Percentiles rank a stretch among this genome's conserved stretches.
Conservation (phyloP, 73 alveolate species). For the Stentor roeselii region DNA sequence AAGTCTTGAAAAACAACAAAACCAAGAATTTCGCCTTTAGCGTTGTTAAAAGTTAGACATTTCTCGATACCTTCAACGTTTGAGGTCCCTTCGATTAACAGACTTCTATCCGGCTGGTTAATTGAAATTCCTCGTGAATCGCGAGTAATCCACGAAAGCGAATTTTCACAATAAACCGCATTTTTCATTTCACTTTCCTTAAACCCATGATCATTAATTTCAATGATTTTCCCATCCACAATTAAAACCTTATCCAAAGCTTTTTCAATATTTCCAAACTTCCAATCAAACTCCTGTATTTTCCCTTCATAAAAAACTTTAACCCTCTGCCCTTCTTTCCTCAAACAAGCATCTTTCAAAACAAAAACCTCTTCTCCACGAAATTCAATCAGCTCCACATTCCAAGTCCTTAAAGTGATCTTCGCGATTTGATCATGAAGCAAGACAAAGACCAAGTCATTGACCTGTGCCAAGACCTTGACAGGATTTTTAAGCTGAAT, state of each 20-base stretch:
- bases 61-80: background rate
- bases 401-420: background rate
- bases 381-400: background rate
- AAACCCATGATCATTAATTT: too few species aligned
- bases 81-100: background rate
- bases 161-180: background rate
- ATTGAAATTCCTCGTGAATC: background rate
- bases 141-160: background rate
- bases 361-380: background rate
- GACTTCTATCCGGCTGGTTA: background rate
- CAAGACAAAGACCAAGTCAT: background rate
- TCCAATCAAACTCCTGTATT: background rate
- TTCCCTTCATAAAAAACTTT: background rate
- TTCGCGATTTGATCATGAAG: background rate
- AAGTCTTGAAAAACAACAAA: background rate
- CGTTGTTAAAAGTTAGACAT: background rate
- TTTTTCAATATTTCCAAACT: background rate
- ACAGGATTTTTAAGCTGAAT: background rate
- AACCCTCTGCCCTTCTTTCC: background rate
- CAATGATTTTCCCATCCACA: background rate
- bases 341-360: background rate
- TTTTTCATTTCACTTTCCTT: background rate
- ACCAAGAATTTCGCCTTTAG: slow-evolving; percentile 15
- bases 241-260: background rate
- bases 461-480: background rate